Percentiles rank a stretch among this genome's conserved stretches.
Evolutionary conservation across 2,329 filamentous ascomycete species (phyloP).

Genomic region (Pseudogymnoascus sp.): DNA sequence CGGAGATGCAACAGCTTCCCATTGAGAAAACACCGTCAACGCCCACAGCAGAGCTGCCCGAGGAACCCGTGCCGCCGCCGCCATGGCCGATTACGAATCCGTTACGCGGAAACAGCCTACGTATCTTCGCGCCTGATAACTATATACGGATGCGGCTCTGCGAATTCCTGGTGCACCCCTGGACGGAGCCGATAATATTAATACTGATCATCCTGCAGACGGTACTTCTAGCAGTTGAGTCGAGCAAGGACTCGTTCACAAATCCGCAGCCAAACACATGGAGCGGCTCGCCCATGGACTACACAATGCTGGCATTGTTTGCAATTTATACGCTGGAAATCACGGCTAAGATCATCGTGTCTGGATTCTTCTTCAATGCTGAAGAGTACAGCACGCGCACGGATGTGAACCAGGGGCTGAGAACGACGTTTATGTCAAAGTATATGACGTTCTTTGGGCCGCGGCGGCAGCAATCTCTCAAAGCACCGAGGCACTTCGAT

Average conservation of each 20-base stretch:
- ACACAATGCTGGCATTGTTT: constrained; percentile 71
- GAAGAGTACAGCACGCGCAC: constrained; percentile 79
- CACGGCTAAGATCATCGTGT: constrained; percentile 78
- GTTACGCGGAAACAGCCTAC: constrained; percentile 76
- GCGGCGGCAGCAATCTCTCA: constrained; percentile 49
- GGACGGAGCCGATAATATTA: constrained; percentile 79
- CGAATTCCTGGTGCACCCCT: constrained; percentile 76
- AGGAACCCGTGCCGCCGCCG: constrained; percentile 12
- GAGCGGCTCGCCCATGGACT: constrained; percentile 42
- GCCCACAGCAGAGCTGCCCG: neutral
- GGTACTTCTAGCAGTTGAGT: constrained; percentile 78
- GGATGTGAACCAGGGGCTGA: constrained; percentile 67
- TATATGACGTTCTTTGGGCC: constrained; percentile 75
- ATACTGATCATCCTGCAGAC: constrained; percentile 83
- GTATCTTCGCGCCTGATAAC: constrained; percentile 75
- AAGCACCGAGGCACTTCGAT: constrained; percentile 18
- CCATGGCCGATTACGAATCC: constrained; percentile 57
- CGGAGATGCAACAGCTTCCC: constrained; percentile 2
- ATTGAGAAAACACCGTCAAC: constrained; percentile 14
- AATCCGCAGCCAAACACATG: constrained; percentile 54
- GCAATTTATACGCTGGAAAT: constrained; percentile 84
- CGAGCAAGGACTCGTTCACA: constrained; percentile 62
- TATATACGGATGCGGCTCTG: constrained; percentile 67
- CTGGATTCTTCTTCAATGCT: constrained; percentile 85
- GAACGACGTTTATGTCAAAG: constrained; percentile 67